Evolutionary conservation across 2,329 filamentous ascomycete genomes (phyloP), one percentile per base, ranked within the genome.

Genomic region (Diplodia sapinea): DNA sequence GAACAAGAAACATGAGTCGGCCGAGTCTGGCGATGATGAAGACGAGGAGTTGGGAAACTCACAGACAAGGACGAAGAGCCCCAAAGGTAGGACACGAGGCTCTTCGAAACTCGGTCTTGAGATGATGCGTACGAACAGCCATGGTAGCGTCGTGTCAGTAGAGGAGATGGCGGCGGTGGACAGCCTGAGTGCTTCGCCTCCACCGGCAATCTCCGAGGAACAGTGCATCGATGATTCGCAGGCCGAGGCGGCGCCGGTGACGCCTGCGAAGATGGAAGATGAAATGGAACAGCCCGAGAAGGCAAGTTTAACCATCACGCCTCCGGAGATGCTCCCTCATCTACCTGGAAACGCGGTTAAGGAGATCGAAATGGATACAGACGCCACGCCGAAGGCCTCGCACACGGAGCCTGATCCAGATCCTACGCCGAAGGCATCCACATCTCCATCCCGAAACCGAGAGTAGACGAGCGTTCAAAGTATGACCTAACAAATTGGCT

Each of bases 51-150:
- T 96, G 5, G 93, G 92, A 8, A 83, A 84, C 72, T 75, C 81
- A 17, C 82, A 81, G 73, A 78, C 79, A 68, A 80, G 79, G 69
- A 82, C 80, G 79, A 90, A 78, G 77, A 82, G 81, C 71, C 84
- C 73, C 82, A 80, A 78, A 68, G 74, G 79, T 17, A 75, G 79
- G n/a, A 75, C 79, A 15, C 82, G 82, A 64, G 79, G 80, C 2
- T 78, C 78, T 65, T 97, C 93, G 0, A 97, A 97, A 78, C 86
- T 98, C 1, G 93, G 93, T 1, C 95, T 93, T 61, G 94, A 98
- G 78, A 97, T 98, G 94, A 94, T 97, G 92, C 89, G 94, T 57
- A 96, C 94, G 23, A 96, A 97, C 77, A 97, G 93, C 75, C 91
- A 94, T 73, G 94, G 96, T 59, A 97, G 94, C 74, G 87, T 84